Percentiles rank a stretch among this genome's conserved stretches.
Conservation (phyloP, 2,329 filamentous ascomycete genomes). For the Dothideomycetes sp. region DNA sequence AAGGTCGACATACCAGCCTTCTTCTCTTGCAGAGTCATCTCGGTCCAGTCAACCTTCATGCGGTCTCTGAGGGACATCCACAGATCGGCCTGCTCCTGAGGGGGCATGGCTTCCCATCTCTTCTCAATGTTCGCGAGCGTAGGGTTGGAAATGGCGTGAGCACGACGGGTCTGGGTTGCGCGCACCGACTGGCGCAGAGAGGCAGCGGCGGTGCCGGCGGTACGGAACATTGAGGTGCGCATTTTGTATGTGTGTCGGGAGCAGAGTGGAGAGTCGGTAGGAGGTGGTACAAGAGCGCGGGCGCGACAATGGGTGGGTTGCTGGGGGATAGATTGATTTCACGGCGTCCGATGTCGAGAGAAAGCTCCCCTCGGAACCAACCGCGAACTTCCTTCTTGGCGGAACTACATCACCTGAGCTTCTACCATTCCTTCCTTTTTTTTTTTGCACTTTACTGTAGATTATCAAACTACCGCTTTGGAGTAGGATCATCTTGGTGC, state of each 20-base stretch:
- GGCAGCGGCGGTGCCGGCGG: conserved; percentile 15
- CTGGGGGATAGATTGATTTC: conserved; percentile 1
- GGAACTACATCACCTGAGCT: conserved; percentile 1
- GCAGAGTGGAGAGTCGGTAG: not conserved
- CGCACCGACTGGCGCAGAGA: conserved; percentile 12
- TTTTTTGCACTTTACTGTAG: too few species aligned
- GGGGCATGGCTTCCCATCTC: conserved; percentile 96
- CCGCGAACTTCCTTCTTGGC: not conserved
- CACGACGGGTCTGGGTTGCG: conserved; percentile 48
- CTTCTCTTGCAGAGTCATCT: conserved; percentile 95
- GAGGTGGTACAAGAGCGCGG: conserved; percentile 1
- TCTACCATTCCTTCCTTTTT: conserved; percentile 1
- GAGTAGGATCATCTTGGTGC: too few species aligned
- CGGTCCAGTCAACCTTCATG: conserved; percentile 97
- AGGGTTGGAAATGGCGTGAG: conserved; percentile 94
- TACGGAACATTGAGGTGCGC: conserved; percentile 17
- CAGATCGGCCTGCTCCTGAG: conserved; percentile 97
- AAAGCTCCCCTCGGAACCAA: conserved; percentile 7
- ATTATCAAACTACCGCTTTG: too few species aligned
- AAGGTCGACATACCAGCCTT: conserved; percentile 74
- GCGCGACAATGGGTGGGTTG: not conserved
- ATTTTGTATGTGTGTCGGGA: conserved; percentile 10
- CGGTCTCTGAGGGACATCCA: conserved; percentile 98
- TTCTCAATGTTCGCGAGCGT: conserved; percentile 98
- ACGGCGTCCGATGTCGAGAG: conserved; percentile 3